Percentiles rank a stretch among this genome's conserved stretches.
Evolutionary conservation across 2,329 filamentous ascomycete species (phyloP).

Genomic region (Exophiala sideris): DNA sequence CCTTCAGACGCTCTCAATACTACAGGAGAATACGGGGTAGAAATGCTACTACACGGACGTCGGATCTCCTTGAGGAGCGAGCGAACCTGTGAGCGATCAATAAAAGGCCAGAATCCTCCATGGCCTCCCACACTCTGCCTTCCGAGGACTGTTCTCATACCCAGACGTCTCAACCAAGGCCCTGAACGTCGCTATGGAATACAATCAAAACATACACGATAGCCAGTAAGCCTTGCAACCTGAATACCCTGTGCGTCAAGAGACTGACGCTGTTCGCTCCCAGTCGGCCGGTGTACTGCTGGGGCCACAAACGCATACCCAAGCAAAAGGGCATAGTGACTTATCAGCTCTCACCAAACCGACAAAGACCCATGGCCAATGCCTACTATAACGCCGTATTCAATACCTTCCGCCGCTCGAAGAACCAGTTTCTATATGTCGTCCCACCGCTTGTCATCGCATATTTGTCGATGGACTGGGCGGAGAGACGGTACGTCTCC

Average conservation of each 20-base stretch:
- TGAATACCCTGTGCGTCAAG: no score
- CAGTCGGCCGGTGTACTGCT: slow-evolving; percentile 18
- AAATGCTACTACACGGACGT: no score
- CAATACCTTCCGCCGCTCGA: slow-evolving; percentile 88
- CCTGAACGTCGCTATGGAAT: slow-evolving; percentile 13
- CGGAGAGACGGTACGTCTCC: slow-evolving; percentile 34
- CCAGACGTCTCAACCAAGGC: background rate
- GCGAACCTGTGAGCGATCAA: no score
- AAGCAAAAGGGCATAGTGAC: slow-evolving; percentile 59
- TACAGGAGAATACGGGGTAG: no score
- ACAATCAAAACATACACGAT: slow-evolving; percentile 20
- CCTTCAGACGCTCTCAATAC: background rate
- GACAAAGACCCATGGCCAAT: slow-evolving; percentile 80
- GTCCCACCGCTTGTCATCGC: slow-evolving; percentile 71
- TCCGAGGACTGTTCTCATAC: background rate
- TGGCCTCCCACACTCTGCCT: no score
- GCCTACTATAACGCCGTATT: slow-evolving; percentile 78
- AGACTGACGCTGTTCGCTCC: background rate
- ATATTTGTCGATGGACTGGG: slow-evolving; percentile 87
- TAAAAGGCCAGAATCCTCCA: no score
- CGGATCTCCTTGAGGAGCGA: no score
- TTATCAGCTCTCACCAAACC: slow-evolving; percentile 81
- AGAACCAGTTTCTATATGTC: slow-evolving; percentile 82
- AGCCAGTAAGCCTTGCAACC: slow-evolving; percentile 3
- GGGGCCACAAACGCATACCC: slow-evolving; percentile 31